These are phyloP conservation scores for Talaromyces albobiverticillius DNA, from an alignment of 2,329 filamentous ascomycete species.

Conservation along the genomic window DNA sequence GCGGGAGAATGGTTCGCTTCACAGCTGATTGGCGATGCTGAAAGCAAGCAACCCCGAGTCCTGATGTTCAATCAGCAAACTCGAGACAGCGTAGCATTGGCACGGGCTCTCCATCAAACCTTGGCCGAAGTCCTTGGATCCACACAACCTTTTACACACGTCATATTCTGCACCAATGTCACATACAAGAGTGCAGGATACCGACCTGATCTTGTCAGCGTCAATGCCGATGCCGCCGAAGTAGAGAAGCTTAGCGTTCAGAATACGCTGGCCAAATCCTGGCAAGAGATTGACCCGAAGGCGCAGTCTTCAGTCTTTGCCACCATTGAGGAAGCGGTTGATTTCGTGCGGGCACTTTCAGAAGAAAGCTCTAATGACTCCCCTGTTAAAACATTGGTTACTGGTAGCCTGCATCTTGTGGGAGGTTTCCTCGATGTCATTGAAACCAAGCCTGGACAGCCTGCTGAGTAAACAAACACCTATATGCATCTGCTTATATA, in stretches of 20 bases:
- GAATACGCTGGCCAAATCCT: constrained; percentile 59
- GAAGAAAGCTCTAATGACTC: constrained; percentile 33
- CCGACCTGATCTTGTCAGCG: constrained; percentile 60
- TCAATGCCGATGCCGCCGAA: constrained; percentile 59
- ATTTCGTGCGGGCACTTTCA: constrained; percentile 50
- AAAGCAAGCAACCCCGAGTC: constrained; percentile 48
- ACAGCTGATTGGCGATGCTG: constrained; percentile 40
- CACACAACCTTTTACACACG: constrained; percentile 62
- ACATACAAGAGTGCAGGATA: constrained; percentile 62
- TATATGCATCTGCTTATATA: background rate
- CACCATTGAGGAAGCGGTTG: constrained; percentile 70
- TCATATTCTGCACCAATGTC: constrained; percentile 78
- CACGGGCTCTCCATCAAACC: constrained; percentile 60
- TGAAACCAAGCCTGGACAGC: constrained; percentile 45
- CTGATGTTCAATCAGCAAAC: constrained; percentile 94
- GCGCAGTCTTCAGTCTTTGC: constrained; percentile 56
- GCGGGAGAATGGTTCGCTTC: constrained; percentile 74
- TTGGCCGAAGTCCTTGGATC: constrained; percentile 44
- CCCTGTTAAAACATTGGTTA: constrained; percentile 66
- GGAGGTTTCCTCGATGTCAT: constrained; percentile 74
- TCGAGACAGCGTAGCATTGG: constrained; percentile 66
- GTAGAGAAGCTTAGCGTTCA: constrained; percentile 64
- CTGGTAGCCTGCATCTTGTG: constrained; percentile 81
- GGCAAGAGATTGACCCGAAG: constrained; percentile 55
- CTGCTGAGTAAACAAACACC: background rate